Evolutionary conservation across 2,329 filamentous ascomycete species (phyloP).

Genomic region (Venturia pyrina): DNA sequence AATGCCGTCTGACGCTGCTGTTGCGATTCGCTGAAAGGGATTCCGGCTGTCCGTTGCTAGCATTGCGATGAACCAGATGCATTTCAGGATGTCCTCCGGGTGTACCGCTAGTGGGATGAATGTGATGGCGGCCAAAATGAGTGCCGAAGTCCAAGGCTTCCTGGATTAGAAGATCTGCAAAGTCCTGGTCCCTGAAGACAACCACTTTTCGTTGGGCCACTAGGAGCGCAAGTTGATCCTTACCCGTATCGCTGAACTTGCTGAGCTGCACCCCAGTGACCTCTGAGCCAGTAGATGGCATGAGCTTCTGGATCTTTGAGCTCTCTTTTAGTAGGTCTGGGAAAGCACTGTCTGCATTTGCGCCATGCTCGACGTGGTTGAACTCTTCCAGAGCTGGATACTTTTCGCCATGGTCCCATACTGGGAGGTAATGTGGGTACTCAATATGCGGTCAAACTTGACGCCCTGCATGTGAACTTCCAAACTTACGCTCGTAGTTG

Average conservation of each 20-base stretch:
- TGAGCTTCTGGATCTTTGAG: slow-evolving; percentile 48
- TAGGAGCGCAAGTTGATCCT: slow-evolving; percentile 65
- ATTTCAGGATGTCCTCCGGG: slow-evolving; percentile 65
- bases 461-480: not conserved
- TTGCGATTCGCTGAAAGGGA: slow-evolving; percentile 59
- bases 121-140: slow-evolving; percentile 74
- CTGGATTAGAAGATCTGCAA: slow-evolving; percentile 54
- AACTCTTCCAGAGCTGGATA: slow-evolving; percentile 60
- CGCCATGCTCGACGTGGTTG: slow-evolving; percentile 64
- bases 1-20: slow-evolving; percentile 80
- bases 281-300: slow-evolving; percentile 64
- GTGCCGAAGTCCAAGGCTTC: slow-evolving; percentile 59
- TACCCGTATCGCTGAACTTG: slow-evolving; percentile 55
- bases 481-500: slow-evolving; percentile 3
- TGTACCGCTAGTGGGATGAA: slow-evolving; percentile 68
- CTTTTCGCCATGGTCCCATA: slow-evolving; percentile 55
- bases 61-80: slow-evolving; percentile 68
- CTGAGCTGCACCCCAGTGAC: slow-evolving; percentile 62
- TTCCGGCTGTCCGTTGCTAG: slow-evolving; percentile 48
- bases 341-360: slow-evolving; percentile 60
- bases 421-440: slow-evolving; percentile 65
- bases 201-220: slow-evolving; percentile 71
- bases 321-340: slow-evolving; percentile 53
- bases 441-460: slow-evolving; percentile 21
- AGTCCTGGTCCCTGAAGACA: slow-evolving; percentile 64